These are phyloP conservation scores for Crithidia fasciculata DNA, from an alignment of 208 protist genomes.

Conservation along the genomic window DNA sequence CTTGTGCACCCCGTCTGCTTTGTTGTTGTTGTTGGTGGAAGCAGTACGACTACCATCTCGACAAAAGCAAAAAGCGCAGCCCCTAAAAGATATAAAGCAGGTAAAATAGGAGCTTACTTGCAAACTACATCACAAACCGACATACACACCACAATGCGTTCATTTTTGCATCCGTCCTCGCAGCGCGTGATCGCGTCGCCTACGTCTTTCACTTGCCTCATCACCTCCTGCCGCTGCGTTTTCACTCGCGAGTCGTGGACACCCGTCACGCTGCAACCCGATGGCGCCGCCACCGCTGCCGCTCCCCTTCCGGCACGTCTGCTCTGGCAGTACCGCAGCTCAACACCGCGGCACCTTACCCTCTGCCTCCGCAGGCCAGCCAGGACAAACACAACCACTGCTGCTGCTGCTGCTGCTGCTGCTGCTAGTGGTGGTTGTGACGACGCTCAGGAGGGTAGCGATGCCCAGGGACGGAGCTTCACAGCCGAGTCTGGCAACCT, in stretches of 20 bases:
- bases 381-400: no score
- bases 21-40: no score
- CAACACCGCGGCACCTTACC: conserved; percentile 58
- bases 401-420: background rate
- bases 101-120: no score
- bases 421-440: background rate
- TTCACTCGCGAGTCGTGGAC: conserved; percentile 69
- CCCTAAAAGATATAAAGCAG: no score
- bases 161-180: background rate
- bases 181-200: background rate
- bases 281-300: conserved; percentile 4
- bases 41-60: no score
- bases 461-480: no score
- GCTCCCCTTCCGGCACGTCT: conserved; percentile 58
- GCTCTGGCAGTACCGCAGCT: conserved; percentile 70
- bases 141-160: conserved; percentile 3
- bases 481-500: background rate
- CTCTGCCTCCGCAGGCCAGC: conserved; percentile 45
- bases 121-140: no score
- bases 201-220: conserved; percentile 2
- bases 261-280: conserved; percentile 45
- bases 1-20: no score
- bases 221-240: conserved; percentile 29
- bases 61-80: no score
- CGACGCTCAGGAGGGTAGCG: no score